Evolutionary conservation across 768 basidiomycete genomes (phyloP).

Genomic region (Auricularia auricula-judae): DNA sequence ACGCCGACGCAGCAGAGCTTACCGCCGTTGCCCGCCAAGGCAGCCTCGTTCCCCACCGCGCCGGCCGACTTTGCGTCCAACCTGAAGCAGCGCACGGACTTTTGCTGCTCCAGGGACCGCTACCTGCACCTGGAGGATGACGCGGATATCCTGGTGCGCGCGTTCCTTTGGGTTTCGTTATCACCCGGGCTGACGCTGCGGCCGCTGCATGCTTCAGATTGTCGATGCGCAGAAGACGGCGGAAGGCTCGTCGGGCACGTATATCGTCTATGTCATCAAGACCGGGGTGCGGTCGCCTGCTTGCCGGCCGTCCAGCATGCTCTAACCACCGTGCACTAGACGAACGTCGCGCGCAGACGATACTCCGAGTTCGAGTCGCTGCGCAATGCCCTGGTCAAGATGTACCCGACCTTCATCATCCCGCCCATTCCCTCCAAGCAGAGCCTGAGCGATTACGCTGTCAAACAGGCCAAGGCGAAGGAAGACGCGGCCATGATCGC

Average conservation of each 20-base stretch:
- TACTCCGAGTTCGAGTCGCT: slow-evolving; percentile 98
- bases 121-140: slow-evolving; percentile 77
- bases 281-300: slow-evolving; percentile 53
- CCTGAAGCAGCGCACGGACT: slow-evolving; percentile 37
- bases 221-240: slow-evolving; percentile 93
- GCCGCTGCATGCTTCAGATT: slow-evolving; percentile 44
- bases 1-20: slow-evolving; percentile 15
- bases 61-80: slow-evolving; percentile 25
- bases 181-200: background rate
- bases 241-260: slow-evolving; percentile 75
- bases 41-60: slow-evolving; percentile 14
- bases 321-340: slow-evolving; percentile 32
- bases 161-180: slow-evolving; percentile 6
- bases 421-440: slow-evolving; percentile 98
- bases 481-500: slow-evolving; percentile 91
- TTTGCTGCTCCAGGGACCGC: slow-evolving; percentile 65
- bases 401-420: slow-evolving; percentile 94
- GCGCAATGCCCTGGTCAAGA: slow-evolving; percentile 65
- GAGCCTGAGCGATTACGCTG: slow-evolving; percentile 89
- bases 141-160: slow-evolving; percentile 63
- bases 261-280: slow-evolving; percentile 88
- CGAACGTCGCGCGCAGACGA: slow-evolving; percentile 70
- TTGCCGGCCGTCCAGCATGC: slow-evolving; percentile 6
- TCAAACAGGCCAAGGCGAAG: slow-evolving; percentile 93
- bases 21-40: slow-evolving; percentile 6